Evolutionary conservation across 129 eudicot genomes (phyloP).

Genomic region (Arctium lappa): DNA sequence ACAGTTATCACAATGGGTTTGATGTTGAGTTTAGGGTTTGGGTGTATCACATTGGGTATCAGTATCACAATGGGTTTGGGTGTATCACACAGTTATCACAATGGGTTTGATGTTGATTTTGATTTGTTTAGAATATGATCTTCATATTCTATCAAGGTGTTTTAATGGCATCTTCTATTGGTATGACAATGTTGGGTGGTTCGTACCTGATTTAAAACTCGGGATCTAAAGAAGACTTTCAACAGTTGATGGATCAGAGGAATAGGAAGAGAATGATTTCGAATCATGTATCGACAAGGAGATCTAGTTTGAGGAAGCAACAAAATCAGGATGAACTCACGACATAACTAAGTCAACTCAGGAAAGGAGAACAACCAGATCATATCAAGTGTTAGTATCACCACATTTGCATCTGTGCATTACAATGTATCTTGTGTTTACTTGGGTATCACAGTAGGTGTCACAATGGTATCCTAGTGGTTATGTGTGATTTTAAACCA

Average conservation of each 20-base stretch:
- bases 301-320: slow-evolving; percentile 80
- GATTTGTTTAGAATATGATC: background rate
- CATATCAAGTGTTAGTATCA: slow-evolving; percentile 41
- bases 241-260: slow-evolving; percentile 56
- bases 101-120: too few relatives aligned
- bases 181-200: slow-evolving; percentile 17
- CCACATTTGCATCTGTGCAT: slow-evolving; percentile 18
- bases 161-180: slow-evolving; percentile 69
- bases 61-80: too few relatives aligned
- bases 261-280: slow-evolving; percentile 83
- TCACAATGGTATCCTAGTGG: too few relatives aligned
- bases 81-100: too few relatives aligned
- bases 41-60: too few relatives aligned
- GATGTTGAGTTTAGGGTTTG: too few relatives aligned
- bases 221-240: slow-evolving; percentile 61
- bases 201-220: slow-evolving; percentile 48
- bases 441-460: too few relatives aligned
- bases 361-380: slow-evolving; percentile 52
- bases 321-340: slow-evolving; percentile 70
- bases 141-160: background rate
- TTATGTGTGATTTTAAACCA: too few relatives aligned
- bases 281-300: slow-evolving; percentile 88
- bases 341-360: slow-evolving; percentile 58
- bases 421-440: too few relatives aligned
- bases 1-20: too few relatives aligned